Evolutionary conservation across 2,329 filamentous ascomycete species (phyloP).

Genomic region (Sporothrix humicola): DNA sequence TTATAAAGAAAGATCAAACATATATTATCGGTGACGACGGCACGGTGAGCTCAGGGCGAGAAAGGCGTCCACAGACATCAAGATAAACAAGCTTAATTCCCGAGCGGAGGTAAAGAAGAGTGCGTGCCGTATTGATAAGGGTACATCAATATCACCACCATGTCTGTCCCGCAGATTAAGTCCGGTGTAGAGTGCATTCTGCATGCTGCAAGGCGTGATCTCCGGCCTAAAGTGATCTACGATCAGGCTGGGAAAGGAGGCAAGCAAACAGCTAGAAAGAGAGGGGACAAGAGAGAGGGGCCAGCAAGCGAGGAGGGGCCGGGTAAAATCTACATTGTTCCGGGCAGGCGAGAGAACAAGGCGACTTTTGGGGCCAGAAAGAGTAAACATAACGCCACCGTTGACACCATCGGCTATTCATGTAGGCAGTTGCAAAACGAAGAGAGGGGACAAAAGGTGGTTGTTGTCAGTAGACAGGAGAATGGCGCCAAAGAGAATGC

Average conservation of each 20-base stretch:
- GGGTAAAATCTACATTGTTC: slow-evolving; percentile 13
- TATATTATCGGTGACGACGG: slow-evolving; percentile 5
- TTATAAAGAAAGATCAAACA: no score
- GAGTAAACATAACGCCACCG: neutral
- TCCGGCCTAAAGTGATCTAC: slow-evolving; percentile 8
- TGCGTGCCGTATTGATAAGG: neutral
- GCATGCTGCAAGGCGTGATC: neutral
- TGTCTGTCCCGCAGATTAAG: neutral
- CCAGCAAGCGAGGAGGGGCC: neutral
- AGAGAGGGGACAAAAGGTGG: neutral
- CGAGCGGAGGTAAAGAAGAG: neutral
- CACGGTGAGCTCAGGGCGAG: neutral
- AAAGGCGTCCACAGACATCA: neutral
- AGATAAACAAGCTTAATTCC: neutral
- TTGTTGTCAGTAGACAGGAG: neutral
- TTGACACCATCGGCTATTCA: neutral
- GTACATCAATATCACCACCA: neutral
- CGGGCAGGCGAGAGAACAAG: neutral
- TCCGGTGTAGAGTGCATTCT: slow-evolving; percentile 14
- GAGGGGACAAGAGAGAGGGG: neutral
- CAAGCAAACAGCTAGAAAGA: neutral
- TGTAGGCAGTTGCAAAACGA: neutral
- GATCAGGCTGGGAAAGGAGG: neutral
- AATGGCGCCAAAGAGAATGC: neutral
- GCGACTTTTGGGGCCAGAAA: neutral